phyloP scores from a whole-genome alignment of 441 rosid species.

The Pelargonium citronellum region DNA sequence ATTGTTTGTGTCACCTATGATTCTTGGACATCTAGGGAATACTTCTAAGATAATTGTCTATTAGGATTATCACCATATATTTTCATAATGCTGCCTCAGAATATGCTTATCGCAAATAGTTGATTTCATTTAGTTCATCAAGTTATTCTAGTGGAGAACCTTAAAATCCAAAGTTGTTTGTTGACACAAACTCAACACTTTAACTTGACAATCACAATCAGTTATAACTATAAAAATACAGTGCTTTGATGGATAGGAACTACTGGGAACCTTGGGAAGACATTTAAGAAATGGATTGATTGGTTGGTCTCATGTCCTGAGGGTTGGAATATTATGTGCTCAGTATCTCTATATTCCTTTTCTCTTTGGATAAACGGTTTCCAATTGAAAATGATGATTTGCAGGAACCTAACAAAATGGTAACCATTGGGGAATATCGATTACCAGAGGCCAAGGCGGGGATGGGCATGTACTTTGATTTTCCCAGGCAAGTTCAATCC shows the following conservation, averaged over 20 bases:
- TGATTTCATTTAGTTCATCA: no score
- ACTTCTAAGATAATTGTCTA: not conserved
- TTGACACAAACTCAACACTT: not conserved
- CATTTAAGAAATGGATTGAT: not conserved
- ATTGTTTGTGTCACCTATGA: not conserved
- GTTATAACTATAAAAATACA: no score
- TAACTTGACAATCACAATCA: not conserved
- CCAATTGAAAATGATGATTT: conserved; percentile 13
- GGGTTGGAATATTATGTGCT: not conserved
- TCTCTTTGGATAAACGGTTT: not conserved
- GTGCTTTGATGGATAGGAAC: not conserved
- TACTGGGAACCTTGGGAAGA: not conserved
- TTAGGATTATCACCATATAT: not conserved
- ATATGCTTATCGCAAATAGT: not conserved
- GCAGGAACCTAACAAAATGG: conserved; percentile 73
- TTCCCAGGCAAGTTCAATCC: conserved; percentile 59
- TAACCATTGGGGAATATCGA: conserved; percentile 65
- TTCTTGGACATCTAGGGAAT: not conserved
- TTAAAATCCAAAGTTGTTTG: not conserved
- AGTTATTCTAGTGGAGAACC: not conserved
- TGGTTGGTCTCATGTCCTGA: not conserved
- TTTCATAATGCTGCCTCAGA: not conserved
- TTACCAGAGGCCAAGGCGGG: conserved; percentile 73
- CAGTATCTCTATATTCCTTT: not conserved
- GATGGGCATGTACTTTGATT: conserved; percentile 79